Base-by-base conservation (phyloP, 1,284 basidiomycete species). In the Malassezia pachydermatis region DNA sequence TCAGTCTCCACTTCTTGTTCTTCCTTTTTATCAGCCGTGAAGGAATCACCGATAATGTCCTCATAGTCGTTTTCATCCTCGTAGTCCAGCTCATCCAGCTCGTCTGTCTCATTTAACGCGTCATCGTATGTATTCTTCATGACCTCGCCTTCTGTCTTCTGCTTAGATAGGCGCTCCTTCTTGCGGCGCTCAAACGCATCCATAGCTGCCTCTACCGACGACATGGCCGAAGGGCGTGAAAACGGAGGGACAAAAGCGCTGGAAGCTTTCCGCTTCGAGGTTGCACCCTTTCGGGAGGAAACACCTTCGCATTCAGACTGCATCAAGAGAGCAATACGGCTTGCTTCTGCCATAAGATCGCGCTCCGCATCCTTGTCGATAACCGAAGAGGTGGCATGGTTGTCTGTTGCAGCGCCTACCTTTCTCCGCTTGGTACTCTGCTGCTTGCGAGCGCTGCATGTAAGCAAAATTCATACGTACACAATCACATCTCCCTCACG, bases 401-500 rank as follows among this genome's bases (percentile, higher is more conserved):
- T 9, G 1, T 16, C 13, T 9, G 41, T 17, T n/a, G 32, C 30
- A 34, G 22, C 10, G n/a, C 9, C 34, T 36, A 10, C 10, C 9
- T 10, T n/a, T n/a, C 9, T 10, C 29, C 10, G 9, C n/a, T 36
- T 36, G 14, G n/a, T 13, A 3, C 34, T 13, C 16, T 36, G n/a
- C 16, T 16, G 9, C 14, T 13, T 36, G 10, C n/a, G 20, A 36
- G 20, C 30, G 11, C 24, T 29, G 36, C 23, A 30, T 38, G 36
- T 38, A n/a, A 38, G 36, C 7, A n/a, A 38, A 25, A 38, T 30
- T 17, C 2, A 13, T 5, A 47, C 45, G 23, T 33, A 47, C 45
- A 41, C 37, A n/a, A 63, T 10, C 3, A 39, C 34, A 22, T 61
- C 62, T 8, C 48, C 55, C 32, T 63, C 62, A 2, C 53, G 45